Base-by-base conservation (phyloP, 805 yeast species). In the Starmerella bombicola region DNA sequence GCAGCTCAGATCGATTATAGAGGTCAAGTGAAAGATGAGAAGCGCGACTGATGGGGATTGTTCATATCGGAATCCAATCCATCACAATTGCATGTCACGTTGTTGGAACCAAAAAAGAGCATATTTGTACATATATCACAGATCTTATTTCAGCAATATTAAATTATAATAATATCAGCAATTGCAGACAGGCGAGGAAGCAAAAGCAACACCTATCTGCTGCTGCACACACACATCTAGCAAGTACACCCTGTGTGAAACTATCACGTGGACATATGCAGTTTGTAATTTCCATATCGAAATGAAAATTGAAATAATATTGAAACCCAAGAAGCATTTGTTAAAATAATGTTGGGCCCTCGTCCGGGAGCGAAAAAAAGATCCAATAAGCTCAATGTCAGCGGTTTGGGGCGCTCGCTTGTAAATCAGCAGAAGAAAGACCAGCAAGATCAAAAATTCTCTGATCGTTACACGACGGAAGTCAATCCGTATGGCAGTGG, bases 321-420 rank as follows among this genome's bases (percentile, higher is more conserved):
- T 24, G 28, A 24, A 24, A 24, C 13, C 28, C 9, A 10, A 24
- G 28, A 24, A 13, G 28, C 12, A 13, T 10, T 24, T 24, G 12
- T 10, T 13, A 24, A 24, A 13, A 24, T 24, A 13, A 47, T 47
- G 49, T 78, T 80, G 64, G 95, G 95, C 18, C 96, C 96, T 25
- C 84, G 85, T 57, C 93, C 94, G 13, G 75, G 80, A 12, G 84
- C 82, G 49, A 81, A 78, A 63, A 82, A 82, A 60, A 80, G 82
- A 53, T 52, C 54, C 13, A 53, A 51, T 31, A 53, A 55, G 36
- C 55, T 53, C 43, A 85, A 85, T 55, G 66, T 74, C 4, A 76
- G 83, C 46, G 97, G 94, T 5, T 66, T 86, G 37, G 97, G 97
- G 41, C 72, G 91, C 56, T 67, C 86, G 15, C 76, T 86, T 46